Evolutionary conservation across 768 basidiomycete species (phyloP).

Genomic region (Hortiboletus campestris): DNA sequence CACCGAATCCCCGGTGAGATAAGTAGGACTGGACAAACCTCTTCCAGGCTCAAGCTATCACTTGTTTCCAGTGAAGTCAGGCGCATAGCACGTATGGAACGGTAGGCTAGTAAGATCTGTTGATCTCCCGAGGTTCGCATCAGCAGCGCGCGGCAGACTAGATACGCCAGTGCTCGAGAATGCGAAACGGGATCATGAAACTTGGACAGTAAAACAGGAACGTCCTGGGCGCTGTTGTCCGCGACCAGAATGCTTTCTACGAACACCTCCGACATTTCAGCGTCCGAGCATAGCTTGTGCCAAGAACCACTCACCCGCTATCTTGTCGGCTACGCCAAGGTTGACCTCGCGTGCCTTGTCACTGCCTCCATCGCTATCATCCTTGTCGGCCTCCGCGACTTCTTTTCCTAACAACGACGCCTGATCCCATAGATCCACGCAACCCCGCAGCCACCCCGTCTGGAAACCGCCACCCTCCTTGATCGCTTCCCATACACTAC

Average conservation of each 20-base stretch:
- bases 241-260: slow-evolving; percentile 67
- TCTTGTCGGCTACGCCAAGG: slow-evolving; percentile 50
- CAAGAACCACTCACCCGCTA: slow-evolving; percentile 53
- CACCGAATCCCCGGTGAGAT: background rate
- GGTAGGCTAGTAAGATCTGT: slow-evolving; percentile 53
- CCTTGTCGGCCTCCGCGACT: slow-evolving; percentile 29
- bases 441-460: slow-evolving; percentile 52
- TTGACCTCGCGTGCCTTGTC: slow-evolving; percentile 55
- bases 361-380: slow-evolving; percentile 30
- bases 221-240: slow-evolving; percentile 39
- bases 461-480: slow-evolving; percentile 32
- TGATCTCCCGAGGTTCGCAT: slow-evolving; percentile 53
- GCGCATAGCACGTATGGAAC: slow-evolving; percentile 46
- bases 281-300: no score
- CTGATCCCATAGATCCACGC: slow-evolving; percentile 41
- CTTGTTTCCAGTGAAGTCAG: slow-evolving; percentile 45
- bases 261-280: background rate
- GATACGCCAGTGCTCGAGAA: slow-evolving; percentile 54
- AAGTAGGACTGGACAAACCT: slow-evolving; percentile 27
- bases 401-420: slow-evolving; percentile 28
- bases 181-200: slow-evolving; percentile 50
- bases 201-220: slow-evolving; percentile 50
- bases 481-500: slow-evolving; percentile 72
- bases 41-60: slow-evolving; percentile 31
- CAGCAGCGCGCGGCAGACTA: slow-evolving; percentile 64